These are phyloP conservation scores for Malus asiatica DNA, from an alignment of 306 rosid genomes.

Conservation along the genomic window DNA sequence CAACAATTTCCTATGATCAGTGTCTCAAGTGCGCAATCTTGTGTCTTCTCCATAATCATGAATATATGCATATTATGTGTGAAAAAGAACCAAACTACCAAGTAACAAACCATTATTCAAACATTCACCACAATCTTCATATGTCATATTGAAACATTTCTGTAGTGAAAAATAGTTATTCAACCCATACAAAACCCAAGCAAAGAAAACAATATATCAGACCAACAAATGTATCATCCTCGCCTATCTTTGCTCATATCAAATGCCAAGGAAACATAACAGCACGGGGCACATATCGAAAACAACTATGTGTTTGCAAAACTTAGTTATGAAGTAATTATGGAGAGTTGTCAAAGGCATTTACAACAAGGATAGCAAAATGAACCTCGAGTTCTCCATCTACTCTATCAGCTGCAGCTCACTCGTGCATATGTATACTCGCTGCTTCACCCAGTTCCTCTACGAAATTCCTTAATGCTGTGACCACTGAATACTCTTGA, in stretches of 20 bases:
- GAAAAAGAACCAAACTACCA: not conserved
- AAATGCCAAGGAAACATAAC: not conserved
- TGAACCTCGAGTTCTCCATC: constrained; percentile 1
- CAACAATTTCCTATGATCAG: not conserved
- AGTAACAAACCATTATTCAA: not conserved
- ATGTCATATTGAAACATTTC: not conserved
- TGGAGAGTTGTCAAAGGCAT: not conserved
- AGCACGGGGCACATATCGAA: not conserved
- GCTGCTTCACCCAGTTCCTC: not conserved
- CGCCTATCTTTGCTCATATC: not conserved
- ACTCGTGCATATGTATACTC: not conserved
- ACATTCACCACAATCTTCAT: not conserved
- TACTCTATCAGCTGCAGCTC: not conserved
- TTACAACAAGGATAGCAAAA: not conserved
- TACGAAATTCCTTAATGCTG: constrained; percentile 46
- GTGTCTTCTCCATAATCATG: not conserved
- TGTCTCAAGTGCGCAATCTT: not conserved
- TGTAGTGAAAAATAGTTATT: not conserved
- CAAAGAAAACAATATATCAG: not conserved
- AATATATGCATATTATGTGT: not conserved
- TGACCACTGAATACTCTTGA: constrained; percentile 80
- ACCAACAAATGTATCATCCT: not conserved
- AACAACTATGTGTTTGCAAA: not conserved
- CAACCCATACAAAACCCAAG: not conserved
- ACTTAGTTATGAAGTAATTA: not conserved